Percentiles rank a stretch among this genome's conserved stretches.
phyloP scores from a whole-genome alignment of 805 yeast species.

The Candida endomychidarum region DNA sequence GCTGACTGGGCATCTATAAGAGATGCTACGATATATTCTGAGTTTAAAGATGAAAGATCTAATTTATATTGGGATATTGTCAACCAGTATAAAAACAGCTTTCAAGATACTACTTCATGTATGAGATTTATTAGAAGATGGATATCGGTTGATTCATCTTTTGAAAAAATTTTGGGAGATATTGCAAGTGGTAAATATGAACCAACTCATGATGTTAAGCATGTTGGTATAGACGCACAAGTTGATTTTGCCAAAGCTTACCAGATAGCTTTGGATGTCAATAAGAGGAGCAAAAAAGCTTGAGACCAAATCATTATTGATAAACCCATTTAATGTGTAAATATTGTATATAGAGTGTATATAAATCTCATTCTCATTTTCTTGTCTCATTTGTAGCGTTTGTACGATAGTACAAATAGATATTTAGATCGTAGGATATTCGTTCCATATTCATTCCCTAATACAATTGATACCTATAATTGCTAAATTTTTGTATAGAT shows the following conservation, averaged over 20 bases:
- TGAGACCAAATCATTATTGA: no score
- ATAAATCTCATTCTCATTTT: not conserved
- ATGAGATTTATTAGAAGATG: constrained; percentile 26
- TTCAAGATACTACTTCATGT: constrained; percentile 39
- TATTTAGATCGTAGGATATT: no score
- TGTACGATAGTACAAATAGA: not conserved
- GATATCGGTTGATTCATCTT: constrained; percentile 8
- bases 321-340: not conserved
- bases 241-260: constrained; percentile 2
- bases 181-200: constrained; percentile 18
- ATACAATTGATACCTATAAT: no score
- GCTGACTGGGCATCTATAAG: constrained; percentile 86
- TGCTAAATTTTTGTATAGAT: no score
- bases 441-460: no score
- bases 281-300: no score
- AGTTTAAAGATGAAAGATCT: constrained; percentile 43
- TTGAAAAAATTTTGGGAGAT: constrained; percentile 9
- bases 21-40: constrained; percentile 64
- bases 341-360: constrained; percentile 3
- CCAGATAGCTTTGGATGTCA: not conserved
- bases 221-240: not conserved
- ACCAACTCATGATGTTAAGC: constrained; percentile 8
- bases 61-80: constrained; percentile 55
- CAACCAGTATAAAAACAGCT: constrained; percentile 44
- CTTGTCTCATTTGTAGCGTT: not conserved